These are phyloP conservation scores for Claviceps humidiphila DNA, from an alignment of 2,329 filamentous ascomycete genomes.

Conservation along the genomic window DNA sequence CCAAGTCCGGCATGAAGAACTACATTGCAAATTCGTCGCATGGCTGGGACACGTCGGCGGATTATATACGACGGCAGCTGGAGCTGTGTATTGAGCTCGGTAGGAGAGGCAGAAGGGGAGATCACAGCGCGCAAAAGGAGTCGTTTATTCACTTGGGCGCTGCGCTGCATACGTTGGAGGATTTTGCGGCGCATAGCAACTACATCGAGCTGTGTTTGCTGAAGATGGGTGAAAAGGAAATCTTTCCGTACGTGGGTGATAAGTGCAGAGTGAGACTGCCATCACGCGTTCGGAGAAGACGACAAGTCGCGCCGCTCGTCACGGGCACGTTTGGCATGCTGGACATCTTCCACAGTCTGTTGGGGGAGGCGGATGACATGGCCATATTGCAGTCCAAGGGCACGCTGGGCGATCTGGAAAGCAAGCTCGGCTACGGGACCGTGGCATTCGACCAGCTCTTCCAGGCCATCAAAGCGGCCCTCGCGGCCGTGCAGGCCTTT, in stretches of 20 bases:
- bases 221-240: conserved; percentile 52
- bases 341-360: conserved; percentile 60
- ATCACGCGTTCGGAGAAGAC: conserved; percentile 34
- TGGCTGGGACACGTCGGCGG: conserved; percentile 72
- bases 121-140: conserved; percentile 44
- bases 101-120: conserved; percentile 50
- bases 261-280: conserved; percentile 18
- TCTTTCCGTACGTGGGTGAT: conserved; percentile 39
- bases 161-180: conserved; percentile 58
- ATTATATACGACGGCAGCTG: conserved; percentile 62
- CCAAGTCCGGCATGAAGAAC: conserved; percentile 79
- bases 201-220: conserved; percentile 60
- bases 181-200: conserved; percentile 55
- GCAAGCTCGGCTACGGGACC: conserved; percentile 51
- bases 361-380: conserved; percentile 40
- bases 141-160: conserved; percentile 58
- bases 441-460: conserved; percentile 20
- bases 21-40: conserved; percentile 72
- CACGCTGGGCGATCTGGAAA: conserved; percentile 58
- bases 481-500: conserved; percentile 13
- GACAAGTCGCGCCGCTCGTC: conserved; percentile 55
- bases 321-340: conserved; percentile 40
- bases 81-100: conserved; percentile 58
- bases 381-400: conserved; percentile 32
- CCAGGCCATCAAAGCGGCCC: conserved; percentile 14